A percentile compares a stretch with the other conserved stretches of the same genome.
phyloP scores from a whole-genome alignment of 805 yeast genomes.

The Wickerhamomyces alni region DNA sequence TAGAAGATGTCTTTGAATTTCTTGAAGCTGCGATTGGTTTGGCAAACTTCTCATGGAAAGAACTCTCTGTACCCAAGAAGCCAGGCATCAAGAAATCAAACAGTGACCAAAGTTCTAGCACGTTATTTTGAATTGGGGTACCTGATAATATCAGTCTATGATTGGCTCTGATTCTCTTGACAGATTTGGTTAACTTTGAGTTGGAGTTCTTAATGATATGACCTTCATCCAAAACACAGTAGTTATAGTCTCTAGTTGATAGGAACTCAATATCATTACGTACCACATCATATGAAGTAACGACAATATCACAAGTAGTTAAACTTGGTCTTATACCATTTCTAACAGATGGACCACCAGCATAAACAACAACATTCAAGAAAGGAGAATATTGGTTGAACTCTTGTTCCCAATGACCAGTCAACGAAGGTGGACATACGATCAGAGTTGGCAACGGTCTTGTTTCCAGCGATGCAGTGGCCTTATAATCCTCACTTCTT shows the following conservation, averaged over 20 bases:
- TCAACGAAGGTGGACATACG: constrained; percentile 93
- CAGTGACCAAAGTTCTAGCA: constrained; percentile 92
- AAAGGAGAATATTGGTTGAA: constrained; percentile 85
- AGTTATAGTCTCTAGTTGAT: constrained; percentile 65
- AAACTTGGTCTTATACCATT: constrained; percentile 47
- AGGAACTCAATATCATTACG: constrained; percentile 79
- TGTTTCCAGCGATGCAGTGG: constrained; percentile 56
- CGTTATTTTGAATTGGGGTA: constrained; percentile 97
- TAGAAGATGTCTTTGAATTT: constrained; percentile 80
- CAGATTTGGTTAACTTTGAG: constrained; percentile 85
- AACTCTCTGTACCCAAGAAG: constrained; percentile 89
- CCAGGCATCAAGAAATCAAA: constrained; percentile 99
- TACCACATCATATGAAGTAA: constrained; percentile 94
- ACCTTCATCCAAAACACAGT: constrained; percentile 96
- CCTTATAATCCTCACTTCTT: constrained; percentile 61
- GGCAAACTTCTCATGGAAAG: constrained; percentile 93
- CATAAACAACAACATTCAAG: constrained; percentile 76
- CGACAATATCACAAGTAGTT: constrained; percentile 67
- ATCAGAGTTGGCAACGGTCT: constrained; percentile 79
- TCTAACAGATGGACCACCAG: constrained; percentile 85
- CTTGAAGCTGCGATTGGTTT: constrained; percentile 95
- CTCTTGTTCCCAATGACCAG: constrained; percentile 99
- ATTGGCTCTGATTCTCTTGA: constrained; percentile 75
- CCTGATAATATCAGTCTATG: constrained; percentile 91
- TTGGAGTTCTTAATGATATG: constrained; percentile 91